Evolutionary conservation across 176 grass and related monocot species (phyloP), one percentile per base, ranked within the genome.

Genomic region (Guadua angustifolia): DNA sequence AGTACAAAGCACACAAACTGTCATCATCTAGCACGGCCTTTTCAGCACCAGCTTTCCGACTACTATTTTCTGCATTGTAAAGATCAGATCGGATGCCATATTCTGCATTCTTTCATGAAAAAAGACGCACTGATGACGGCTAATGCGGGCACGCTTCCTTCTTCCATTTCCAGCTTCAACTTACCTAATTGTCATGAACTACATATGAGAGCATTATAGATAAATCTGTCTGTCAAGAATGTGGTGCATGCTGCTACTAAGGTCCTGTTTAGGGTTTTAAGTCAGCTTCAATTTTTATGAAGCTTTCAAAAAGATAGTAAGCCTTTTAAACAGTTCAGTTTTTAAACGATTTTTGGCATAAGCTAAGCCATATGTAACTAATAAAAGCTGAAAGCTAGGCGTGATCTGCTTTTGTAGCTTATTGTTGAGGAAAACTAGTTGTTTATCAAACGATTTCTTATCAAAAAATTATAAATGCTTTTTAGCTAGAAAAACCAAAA

Each of bases 141-240:
- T 77, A 88, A 82, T 22, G 63, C 62, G 39, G 16, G 71, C 79
- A 77, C 63, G 79, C 63, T 75, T 76, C 79, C 86, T 82, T 82
- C 86, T 82, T 82, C 19, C 62, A 51, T 80, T 56, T 12, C 58
- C 77, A 80, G 77, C 59, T 56, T 73, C 80, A 68, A 46, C 73
- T 33, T 80, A 86, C 65, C 72, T 66, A 82, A 61, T 65, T 66
- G 58, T 4, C 72, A 57, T 0, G 83, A 77, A 61, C 17, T 7
- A 46, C 44, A n/a, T 13, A 57, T 9, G 5, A 67, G 21, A 50
- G 29, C 52, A 26, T 32, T 7, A 69, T 65, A 38, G 45, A 69
- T 51, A 81, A 53, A 70, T 77, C 71, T 44, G 61, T 17, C 17
- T 81, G 63, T 66, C 73, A 22, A 50, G 19, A 63, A 46, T 66